phyloP scores from a whole-genome alignment of 805 yeast species.

The Monosporozyma solicola region DNA sequence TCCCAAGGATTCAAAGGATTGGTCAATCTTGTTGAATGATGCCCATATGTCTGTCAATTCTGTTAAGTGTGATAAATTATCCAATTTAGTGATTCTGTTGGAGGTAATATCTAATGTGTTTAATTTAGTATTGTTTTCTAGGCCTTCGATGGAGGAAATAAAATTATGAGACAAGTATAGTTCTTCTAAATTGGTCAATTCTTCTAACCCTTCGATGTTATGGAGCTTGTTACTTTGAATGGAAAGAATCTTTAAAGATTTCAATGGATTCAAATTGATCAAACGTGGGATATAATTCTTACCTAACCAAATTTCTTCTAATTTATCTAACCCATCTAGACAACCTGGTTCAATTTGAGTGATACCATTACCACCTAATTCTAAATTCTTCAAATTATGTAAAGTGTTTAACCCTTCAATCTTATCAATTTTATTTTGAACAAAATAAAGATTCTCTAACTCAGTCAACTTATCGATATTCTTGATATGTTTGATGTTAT shows the following conservation, averaged over 20 bases:
- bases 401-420: slow-evolving; percentile 60
- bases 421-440: slow-evolving; percentile 74
- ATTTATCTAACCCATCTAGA: slow-evolving; percentile 42
- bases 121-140: slow-evolving; percentile 60
- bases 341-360: slow-evolving; percentile 35
- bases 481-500: slow-evolving; percentile 78
- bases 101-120: slow-evolving; percentile 74
- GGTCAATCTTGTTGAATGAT: slow-evolving; percentile 59
- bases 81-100: slow-evolving; percentile 54
- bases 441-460: slow-evolving; percentile 67
- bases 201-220: slow-evolving; percentile 74
- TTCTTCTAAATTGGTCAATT: slow-evolving; percentile 66
- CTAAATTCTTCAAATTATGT: slow-evolving; percentile 54
- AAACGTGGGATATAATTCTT: slow-evolving; percentile 66
- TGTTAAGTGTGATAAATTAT: slow-evolving; percentile 53
- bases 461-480: slow-evolving; percentile 56
- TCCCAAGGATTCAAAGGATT: slow-evolving; percentile 58
- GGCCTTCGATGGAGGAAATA: slow-evolving; percentile 61
- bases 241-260: slow-evolving; percentile 64
- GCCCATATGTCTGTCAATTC: slow-evolving; percentile 93
- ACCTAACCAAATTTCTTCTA: slow-evolving; percentile 86
- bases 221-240: slow-evolving; percentile 80
- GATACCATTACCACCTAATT: slow-evolving; percentile 80
- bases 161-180: slow-evolving; percentile 83
- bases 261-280: slow-evolving; percentile 50